These are phyloP conservation scores for Fomitopsis palustris DNA, from an alignment of 1,284 basidiomycete genomes.

Conservation along the genomic window DNA sequence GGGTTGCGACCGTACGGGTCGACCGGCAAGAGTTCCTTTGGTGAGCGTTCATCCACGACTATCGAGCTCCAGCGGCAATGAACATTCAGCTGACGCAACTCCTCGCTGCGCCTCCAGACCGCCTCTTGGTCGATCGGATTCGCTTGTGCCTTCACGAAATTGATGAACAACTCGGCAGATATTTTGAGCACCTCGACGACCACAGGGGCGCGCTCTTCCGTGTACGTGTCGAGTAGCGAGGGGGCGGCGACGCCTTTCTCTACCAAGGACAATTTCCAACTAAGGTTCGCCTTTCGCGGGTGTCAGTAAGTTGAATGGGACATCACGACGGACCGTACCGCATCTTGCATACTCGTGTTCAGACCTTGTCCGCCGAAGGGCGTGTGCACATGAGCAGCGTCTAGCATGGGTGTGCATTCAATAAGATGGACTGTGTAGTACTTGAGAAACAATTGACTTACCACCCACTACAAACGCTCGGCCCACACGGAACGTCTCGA, in stretches of 20 bases:
- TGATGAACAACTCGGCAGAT: slow-evolving; percentile 11
- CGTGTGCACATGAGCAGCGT: slow-evolving; percentile 29
- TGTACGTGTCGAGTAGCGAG: slow-evolving; percentile 23
- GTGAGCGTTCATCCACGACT: slow-evolving; percentile 33
- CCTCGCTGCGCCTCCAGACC: slow-evolving; percentile 6
- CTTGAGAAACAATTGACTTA: no score
- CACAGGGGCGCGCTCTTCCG: slow-evolving; percentile 26
- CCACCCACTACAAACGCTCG: no score
- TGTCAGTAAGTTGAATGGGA: neutral
- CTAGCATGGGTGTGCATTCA: slow-evolving; percentile 4
- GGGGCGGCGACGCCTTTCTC: slow-evolving; percentile 21
- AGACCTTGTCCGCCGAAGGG: slow-evolving; percentile 26
- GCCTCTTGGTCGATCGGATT: neutral
- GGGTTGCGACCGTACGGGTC: slow-evolving; percentile 14
- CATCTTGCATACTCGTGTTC: slow-evolving; percentile 7
- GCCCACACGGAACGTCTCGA: no score
- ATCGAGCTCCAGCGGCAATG: slow-evolving; percentile 45
- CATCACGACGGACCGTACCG: neutral
- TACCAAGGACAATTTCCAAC: slow-evolving; percentile 31
- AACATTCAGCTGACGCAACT: slow-evolving; percentile 38
- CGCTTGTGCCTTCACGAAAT: neutral
- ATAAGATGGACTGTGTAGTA: no score
- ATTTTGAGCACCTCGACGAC: slow-evolving; percentile 21
- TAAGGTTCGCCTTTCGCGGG: slow-evolving; percentile 25
- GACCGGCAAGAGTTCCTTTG: slow-evolving; percentile 12